Percentiles rank a stretch among this genome's conserved stretches.
Conservation (phyloP, 441 rosid genomes). For the Viola pubescens region DNA sequence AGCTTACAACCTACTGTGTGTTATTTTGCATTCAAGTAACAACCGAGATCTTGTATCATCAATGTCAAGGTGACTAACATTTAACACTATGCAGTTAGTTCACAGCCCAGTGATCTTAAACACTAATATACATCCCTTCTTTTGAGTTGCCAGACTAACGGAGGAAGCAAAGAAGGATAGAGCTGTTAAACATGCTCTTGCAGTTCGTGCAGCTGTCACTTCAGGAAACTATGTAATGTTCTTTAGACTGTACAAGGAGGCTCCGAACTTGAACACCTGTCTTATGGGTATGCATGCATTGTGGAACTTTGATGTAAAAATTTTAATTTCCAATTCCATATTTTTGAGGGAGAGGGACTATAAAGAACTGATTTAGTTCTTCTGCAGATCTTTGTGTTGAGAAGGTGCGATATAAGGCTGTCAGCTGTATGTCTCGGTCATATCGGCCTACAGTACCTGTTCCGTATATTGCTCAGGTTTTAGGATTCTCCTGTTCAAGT, state of each 20-base stretch:
- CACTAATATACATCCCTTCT: neutral
- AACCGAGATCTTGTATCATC: slow-evolving; percentile 75
- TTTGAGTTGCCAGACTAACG: slow-evolving; percentile 56
- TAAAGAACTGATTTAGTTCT: slow-evolving; percentile 5
- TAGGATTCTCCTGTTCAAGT: slow-evolving; percentile 50
- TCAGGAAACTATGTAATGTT: slow-evolving; percentile 89
- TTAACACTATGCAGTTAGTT: neutral
- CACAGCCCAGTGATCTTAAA: neutral
- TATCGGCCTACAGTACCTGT: slow-evolving; percentile 90
- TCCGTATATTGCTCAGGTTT: slow-evolving; percentile 58
- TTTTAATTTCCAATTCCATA: neutral
- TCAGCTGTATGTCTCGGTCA: slow-evolving; percentile 73
- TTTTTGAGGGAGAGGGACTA: neutral
- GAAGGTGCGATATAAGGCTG: slow-evolving; percentile 92
- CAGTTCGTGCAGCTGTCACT: slow-evolving; percentile 90
- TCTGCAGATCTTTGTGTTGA: slow-evolving; percentile 86
- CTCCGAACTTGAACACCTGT: slow-evolving; percentile 82
- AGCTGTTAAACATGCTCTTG: slow-evolving; percentile 94
- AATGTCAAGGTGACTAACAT: slow-evolving; percentile 72
- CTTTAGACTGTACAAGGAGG: slow-evolving; percentile 76
- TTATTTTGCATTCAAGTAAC: slow-evolving; percentile 82
- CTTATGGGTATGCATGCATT: slow-evolving; percentile 68
- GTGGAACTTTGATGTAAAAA: neutral
- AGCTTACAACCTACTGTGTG: slow-evolving; percentile 87
- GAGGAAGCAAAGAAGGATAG: slow-evolving; percentile 56